Evolutionary conservation across 192 early-diverging fungal species (phyloP), one percentile per base, ranked within the genome.

Genomic region (Linderina pennispora): DNA sequence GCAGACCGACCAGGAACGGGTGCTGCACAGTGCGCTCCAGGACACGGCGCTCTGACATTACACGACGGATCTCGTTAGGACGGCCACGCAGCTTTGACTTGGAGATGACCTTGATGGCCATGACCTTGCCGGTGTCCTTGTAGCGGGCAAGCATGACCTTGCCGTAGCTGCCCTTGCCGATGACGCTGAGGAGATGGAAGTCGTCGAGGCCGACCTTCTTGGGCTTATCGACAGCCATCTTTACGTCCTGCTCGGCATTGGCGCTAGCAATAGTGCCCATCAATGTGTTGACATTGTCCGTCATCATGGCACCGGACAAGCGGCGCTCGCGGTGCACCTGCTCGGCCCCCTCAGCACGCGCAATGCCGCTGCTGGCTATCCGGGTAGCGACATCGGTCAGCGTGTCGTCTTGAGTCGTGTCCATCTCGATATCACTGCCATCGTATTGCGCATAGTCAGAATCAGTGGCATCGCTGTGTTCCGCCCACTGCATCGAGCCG

Each of bases 1-100:
- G 80, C 32, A 88, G 57, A 14, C 82, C 77, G 18, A 85, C 83
- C 15, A 86, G 71, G 57, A 88, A 88, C 31, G 85, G 83, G 19
- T 74, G 67, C 49, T 55, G 43, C 3, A 72, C 51, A 2, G 59
- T 67, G 32, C 65, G 71, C 31, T 52, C 80, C 8, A 80, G 53
- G 13, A 83, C 80, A 32, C 74, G 78, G 41, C 81, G 76, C 53
- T 85, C 85, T 2, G 78, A 77, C 42, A 84, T 67, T 1, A 82
- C 78, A 36, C 84, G 81, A 13, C 46, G 61, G 34, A 84, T 59
- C 55, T 84, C 77, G 45, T 74, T 34, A 2, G 59, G 77, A 4
- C 74, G 54, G 36, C 67, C 65, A 2, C 75, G 55, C 35, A 84
- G 78, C 23, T 77, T 59, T 43, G 60, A 60, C 51, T 84, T 84